These are phyloP conservation scores for Diaporthe sp. DNA, from an alignment of 2,329 filamentous ascomycete species.

Conservation along the genomic window DNA sequence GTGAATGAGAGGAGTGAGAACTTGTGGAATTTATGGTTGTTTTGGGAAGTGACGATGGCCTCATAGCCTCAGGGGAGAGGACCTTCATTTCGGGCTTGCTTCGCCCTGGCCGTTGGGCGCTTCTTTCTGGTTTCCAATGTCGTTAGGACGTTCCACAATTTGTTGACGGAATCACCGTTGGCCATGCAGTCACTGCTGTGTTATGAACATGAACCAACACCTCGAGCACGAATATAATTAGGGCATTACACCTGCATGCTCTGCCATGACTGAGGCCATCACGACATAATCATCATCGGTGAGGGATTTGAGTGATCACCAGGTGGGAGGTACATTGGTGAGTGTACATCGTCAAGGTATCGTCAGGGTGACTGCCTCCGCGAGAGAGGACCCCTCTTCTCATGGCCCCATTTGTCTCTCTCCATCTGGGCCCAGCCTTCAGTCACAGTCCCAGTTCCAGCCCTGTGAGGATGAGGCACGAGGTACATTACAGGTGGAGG, in stretches of 20 bases:
- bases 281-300: constrained; percentile 17
- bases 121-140: neutral
- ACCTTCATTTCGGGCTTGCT: constrained; percentile 23
- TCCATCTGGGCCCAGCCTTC: neutral
- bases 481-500: neutral
- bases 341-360: neutral
- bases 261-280: constrained; percentile 3
- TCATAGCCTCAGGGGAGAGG: constrained; percentile 13
- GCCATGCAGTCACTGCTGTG: neutral
- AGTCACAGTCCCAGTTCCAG: neutral
- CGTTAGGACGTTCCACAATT: constrained; percentile 9
- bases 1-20: neutral
- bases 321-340: neutral
- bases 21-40: constrained; percentile 11
- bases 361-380: constrained; percentile 30
- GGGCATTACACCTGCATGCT: neutral
- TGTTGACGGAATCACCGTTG: neutral
- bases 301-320: constrained; percentile 12
- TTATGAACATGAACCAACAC: neutral
- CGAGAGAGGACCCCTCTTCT: neutral
- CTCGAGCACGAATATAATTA: neutral
- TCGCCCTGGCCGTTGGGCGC: neutral
- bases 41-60: constrained; percentile 29
- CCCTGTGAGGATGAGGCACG: constrained; percentile 21
- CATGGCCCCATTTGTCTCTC: neutral